These are phyloP conservation scores for Penicillium freii DNA, from an alignment of 2,329 filamentous ascomycete species.

Conservation along the genomic window DNA sequence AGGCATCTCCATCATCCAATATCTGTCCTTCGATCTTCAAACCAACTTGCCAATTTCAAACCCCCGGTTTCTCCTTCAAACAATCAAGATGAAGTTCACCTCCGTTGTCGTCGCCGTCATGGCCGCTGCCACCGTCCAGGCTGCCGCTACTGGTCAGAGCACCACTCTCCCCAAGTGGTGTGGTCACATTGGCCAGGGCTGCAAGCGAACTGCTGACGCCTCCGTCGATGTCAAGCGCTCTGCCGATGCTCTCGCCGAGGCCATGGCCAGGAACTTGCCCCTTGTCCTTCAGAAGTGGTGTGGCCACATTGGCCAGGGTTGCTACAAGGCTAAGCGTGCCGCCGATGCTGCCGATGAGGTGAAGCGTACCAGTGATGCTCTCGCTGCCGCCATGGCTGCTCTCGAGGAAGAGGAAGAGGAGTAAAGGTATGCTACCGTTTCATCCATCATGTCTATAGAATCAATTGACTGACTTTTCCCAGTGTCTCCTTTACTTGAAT, in stretches of 20 bases:
- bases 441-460: background rate
- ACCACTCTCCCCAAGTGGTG: slow-evolving; percentile 31
- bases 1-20: slow-evolving; percentile 10
- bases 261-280: slow-evolving; percentile 28
- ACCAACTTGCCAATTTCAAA: slow-evolving; percentile 9
- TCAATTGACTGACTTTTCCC: background rate
- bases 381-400: slow-evolving; percentile 34
- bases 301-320: slow-evolving; percentile 33
- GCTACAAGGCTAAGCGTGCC: slow-evolving; percentile 64
- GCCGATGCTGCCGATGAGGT: slow-evolving; percentile 61
- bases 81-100: slow-evolving; percentile 50
- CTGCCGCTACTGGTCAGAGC: slow-evolving; percentile 11
- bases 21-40: slow-evolving; percentile 7
- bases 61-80: slow-evolving; percentile 12
- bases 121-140: slow-evolving; percentile 38
- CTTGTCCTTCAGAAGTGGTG: slow-evolving; percentile 34
- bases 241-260: slow-evolving; percentile 34
- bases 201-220: slow-evolving; percentile 30
- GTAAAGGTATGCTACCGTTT: slow-evolving; percentile 18
- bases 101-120: slow-evolving; percentile 44
- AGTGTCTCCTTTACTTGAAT: background rate
- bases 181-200: slow-evolving; percentile 30
- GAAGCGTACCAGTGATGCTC: slow-evolving; percentile 34
- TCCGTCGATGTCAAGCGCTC: slow-evolving; percentile 32
- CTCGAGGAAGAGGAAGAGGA: slow-evolving; percentile 27